phyloP scores from a whole-genome alignment of 2,329 filamentous ascomycete species.

The Trematosphaeria pertusa region DNA sequence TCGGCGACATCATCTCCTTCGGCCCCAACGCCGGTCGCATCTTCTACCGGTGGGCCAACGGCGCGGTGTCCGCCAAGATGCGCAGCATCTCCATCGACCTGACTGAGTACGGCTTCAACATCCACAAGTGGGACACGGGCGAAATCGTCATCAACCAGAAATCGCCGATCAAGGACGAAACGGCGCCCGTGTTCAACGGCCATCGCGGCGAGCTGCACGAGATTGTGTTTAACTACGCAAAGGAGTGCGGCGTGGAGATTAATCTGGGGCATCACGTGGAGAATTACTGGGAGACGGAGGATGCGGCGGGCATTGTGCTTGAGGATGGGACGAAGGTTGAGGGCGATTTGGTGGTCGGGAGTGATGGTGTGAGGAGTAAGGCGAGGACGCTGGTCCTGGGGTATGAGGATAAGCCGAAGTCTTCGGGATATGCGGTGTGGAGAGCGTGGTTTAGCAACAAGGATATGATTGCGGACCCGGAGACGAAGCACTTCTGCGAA shows the following conservation, averaged over 20 bases:
- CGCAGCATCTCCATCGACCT: constrained; percentile 61
- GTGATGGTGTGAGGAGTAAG: constrained; percentile 61
- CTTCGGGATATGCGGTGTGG: constrained; percentile 62
- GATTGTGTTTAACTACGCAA: constrained; percentile 65
- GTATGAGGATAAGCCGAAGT: constrained; percentile 60
- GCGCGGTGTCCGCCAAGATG: constrained; percentile 57
- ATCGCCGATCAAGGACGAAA: constrained; percentile 52
- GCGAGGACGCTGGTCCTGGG: constrained; percentile 60
- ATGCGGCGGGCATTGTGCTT: constrained; percentile 59
- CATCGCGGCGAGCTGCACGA: constrained; percentile 67
- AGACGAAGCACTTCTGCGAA: constrained; percentile 46
- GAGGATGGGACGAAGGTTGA: constrained; percentile 55
- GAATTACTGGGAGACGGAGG: constrained; percentile 63
- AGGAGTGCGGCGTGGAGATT: constrained; percentile 62
- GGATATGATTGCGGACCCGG: constrained; percentile 48
- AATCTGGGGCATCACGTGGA: constrained; percentile 60
- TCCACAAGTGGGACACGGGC: constrained; percentile 66
- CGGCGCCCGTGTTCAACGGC: constrained; percentile 65
- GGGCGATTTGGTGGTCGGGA: constrained; percentile 60
- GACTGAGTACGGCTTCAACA: constrained; percentile 63
- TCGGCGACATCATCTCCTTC: constrained; percentile 70
- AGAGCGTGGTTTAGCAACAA: constrained; percentile 54
- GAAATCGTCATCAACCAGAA: constrained; percentile 66
- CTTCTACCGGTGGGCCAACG: constrained; percentile 64
- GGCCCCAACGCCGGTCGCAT: constrained; percentile 68